Percentiles rank a stretch among this genome's conserved stretches.
Conservation (phyloP, 139 green algal species). For the Astrephomene gubernaculifera region DNA sequence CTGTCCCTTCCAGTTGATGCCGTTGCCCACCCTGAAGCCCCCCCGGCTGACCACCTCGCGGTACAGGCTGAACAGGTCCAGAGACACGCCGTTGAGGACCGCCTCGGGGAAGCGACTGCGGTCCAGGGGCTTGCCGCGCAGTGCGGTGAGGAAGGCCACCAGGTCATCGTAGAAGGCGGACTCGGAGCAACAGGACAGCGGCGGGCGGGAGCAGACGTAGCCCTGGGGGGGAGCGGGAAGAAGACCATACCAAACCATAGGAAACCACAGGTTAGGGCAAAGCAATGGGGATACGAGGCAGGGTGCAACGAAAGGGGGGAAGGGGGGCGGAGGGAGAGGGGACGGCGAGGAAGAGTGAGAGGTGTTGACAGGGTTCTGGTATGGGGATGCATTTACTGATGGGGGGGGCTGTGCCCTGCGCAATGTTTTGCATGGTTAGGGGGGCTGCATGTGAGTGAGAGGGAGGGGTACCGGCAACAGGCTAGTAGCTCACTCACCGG, state of each 20-base stretch:
- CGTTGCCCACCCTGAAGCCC: conserved; percentile 59
- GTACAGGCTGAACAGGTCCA: conserved; percentile 83
- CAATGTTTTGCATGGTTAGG: no score
- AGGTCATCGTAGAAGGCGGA: conserved; percentile 75
- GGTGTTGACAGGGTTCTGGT: no score
- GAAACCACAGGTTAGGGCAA: no score
- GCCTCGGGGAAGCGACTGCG: conserved; percentile 74
- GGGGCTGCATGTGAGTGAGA: no score
- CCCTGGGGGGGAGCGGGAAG: conserved; percentile 28
- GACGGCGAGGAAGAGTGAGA: no score
- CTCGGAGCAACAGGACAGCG: conserved; percentile 65
- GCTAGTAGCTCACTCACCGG: conserved; percentile 33
- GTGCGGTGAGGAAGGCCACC: conserved; percentile 65
- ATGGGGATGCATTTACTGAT: no score
- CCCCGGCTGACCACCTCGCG: conserved; percentile 56
- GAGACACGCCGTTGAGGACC: conserved; percentile 74
- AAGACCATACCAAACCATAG: no score
- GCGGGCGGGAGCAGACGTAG: conserved; percentile 62
- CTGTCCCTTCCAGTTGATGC: conserved; percentile 88
- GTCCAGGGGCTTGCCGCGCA: conserved; percentile 44
- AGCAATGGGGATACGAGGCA: no score
- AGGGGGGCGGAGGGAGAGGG: no score
- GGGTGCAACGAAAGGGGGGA: no score
- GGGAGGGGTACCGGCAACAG: no score
- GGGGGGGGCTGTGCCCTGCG: no score